Evolutionary conservation across 768 basidiomycete genomes (phyloP).

Genomic region (Gymnopilus dilepis): DNA sequence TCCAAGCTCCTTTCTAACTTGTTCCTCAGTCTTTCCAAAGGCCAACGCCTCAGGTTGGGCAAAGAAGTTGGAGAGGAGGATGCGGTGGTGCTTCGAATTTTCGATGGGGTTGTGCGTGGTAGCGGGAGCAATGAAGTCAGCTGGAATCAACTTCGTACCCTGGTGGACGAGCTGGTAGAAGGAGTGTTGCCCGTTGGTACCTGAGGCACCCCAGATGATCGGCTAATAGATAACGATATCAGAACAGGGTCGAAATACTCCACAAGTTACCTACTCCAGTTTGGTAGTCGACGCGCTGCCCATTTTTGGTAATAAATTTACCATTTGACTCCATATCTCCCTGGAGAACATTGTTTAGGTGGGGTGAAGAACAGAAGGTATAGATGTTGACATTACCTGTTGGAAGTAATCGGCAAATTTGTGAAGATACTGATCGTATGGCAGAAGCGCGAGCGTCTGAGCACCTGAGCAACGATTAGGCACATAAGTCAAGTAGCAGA

Average conservation of each 20-base stretch:
- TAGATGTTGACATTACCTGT: slow-evolving; percentile 51
- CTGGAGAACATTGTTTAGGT: slow-evolving; percentile 32
- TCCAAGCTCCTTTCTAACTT: slow-evolving; percentile 75
- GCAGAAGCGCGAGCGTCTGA: slow-evolving; percentile 93
- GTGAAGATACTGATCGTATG: slow-evolving; percentile 99
- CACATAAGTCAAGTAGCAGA: neutral
- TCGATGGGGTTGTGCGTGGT: slow-evolving; percentile 90
- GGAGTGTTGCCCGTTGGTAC: slow-evolving; percentile 99
- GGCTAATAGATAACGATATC: slow-evolving; percentile 56
- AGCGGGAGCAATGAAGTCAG: slow-evolving; percentile 91
- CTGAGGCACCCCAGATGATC: slow-evolving; percentile 98
- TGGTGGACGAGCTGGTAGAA: slow-evolving; percentile 99
- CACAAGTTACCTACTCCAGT: slow-evolving; percentile 73
- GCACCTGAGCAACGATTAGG: slow-evolving; percentile 53
- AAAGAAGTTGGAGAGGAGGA: slow-evolving; percentile 97
- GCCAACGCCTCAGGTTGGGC: slow-evolving; percentile 98
- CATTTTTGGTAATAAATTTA: slow-evolving; percentile 94
- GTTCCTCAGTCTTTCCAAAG: slow-evolving; percentile 94
- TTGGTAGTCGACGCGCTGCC: slow-evolving; percentile 92
- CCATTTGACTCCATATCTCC: slow-evolving; percentile 99
- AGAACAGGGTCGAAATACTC: neutral
- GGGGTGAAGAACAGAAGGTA: neutral
- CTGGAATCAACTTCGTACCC: slow-evolving; percentile 90
- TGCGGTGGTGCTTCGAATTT: slow-evolving; percentile 92
- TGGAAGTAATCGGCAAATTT: slow-evolving; percentile 99